Evolutionary conservation across 1,284 basidiomycete genomes (phyloP), one percentile per base, ranked within the genome.

Genomic region (Sporisorium sorghi): DNA sequence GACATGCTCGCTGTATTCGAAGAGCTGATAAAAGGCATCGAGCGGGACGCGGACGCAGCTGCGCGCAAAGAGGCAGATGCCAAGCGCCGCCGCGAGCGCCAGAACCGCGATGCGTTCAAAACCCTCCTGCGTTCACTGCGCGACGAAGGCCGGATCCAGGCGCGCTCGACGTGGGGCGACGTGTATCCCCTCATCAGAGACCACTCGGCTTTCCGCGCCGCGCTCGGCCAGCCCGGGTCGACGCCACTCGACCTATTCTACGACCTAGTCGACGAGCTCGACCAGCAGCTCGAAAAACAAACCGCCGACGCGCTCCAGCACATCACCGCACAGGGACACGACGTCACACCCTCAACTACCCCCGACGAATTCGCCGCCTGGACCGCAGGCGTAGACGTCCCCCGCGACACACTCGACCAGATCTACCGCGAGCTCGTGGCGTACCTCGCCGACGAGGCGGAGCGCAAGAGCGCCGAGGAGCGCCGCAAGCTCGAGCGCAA

Each of bases 181-280:
- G 88, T 94, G 24, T 93, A 93, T 75, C 90, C 92, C 0, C 84
- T 87, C 23, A 90, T 99, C 85, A 87, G 88, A 24, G 87, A 90
- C 32, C 93, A 97, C 78, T 87, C 88, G 46, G 90, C 93, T n/a
- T 97, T 97, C 85, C 87, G 90, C 32, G 88, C 89, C 64, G 89
- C 97, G 83, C 89, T 97, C 7, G 95, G 94, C 1, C 92, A 92
- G 80, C 91, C 93, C 5, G 97, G 97, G 15, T 96, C 93, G 2
- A 93, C 92, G 71, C 94, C 96, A 1, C 88, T 99, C 42, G 96
- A 99, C 75, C 88, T 99, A 11, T 99, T 97, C 86, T 97, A 93
- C 93, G 96, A 99, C 84, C 84, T 89, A 5, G 91, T 97, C 42
- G 96, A 99, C 85, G 88, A 88, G 40, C 88, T 97, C 4, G 93